phyloP scores from a whole-genome alignment of 805 yeast genomes.

The Huiozyma sinensis region DNA sequence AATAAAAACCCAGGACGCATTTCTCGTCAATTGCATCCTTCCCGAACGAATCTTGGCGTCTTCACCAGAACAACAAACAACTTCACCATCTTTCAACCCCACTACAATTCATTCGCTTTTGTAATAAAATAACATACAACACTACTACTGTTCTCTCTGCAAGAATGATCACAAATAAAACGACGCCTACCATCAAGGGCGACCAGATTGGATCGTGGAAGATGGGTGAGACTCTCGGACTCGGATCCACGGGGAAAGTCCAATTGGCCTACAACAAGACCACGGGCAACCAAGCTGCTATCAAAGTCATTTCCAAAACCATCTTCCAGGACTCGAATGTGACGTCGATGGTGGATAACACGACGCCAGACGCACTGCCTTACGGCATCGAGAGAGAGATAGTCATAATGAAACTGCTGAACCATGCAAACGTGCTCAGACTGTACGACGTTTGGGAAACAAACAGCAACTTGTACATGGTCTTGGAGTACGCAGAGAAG shows the following conservation, averaged over 20 bases:
- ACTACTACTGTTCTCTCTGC: neutral
- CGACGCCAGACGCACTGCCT: conserved; percentile 48
- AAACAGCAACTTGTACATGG: conserved; percentile 70
- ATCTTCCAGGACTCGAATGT: conserved; percentile 31
- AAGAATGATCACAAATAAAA: conserved; percentile 5
- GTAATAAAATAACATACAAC: no score
- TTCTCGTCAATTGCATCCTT: no score
- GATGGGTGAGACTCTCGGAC: conserved; percentile 84
- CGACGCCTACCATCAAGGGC: conserved; percentile 28
- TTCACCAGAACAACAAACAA: no score
- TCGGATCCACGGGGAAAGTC: conserved; percentile 96
- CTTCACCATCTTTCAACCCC: no score
- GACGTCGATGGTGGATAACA: conserved; percentile 7
- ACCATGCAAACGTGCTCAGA: conserved; percentile 70
- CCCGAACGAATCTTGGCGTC: no score
- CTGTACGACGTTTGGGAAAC: conserved; percentile 84
- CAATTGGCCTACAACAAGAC: conserved; percentile 77
- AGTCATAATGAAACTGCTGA: conserved; percentile 70
- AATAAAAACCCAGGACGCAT: no score
- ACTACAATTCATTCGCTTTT: no score
- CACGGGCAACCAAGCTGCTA: conserved; percentile 88
- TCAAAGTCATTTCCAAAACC: conserved; percentile 87
- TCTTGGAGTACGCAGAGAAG: conserved; percentile 91
- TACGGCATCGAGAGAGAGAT: conserved; percentile 83
- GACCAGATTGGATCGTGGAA: conserved; percentile 84